Base-by-base conservation (phyloP, 2,329 filamentous ascomycete genomes). In the Aspergillus novoparasiticus region DNA sequence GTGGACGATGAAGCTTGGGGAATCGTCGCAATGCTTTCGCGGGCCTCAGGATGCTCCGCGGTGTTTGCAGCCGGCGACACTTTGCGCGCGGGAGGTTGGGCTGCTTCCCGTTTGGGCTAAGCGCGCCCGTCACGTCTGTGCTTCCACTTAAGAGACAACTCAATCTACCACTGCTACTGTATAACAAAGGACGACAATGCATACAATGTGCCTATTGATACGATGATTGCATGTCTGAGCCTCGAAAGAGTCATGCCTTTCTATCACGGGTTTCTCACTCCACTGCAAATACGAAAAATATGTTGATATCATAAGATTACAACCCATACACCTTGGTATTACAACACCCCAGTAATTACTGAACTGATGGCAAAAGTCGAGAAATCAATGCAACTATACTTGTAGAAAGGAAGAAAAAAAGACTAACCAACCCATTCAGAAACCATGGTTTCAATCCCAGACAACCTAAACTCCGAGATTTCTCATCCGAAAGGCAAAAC, bases 81-180 rank as follows among this genome's bases (percentile, higher is more conserved):
- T 65, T 65, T 64, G 66, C 71, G 69, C 66, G 26, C 59, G 57
- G 41, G 60, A 66, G 64, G 67, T 65, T 68, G 61, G 68, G 65
- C 59, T 63, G 60, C 59, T 39, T 53, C 68, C 67, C 53, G 50
- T 64, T 71, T 63, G 54, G 69, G 73, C 57, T 71, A 71, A 71
- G 73, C 63, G 69, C 64, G 12, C 26, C 30, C 11, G 32, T 54
- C 54, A 55, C 59, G 39, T 50, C 41, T 21, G 39, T 34, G 43
- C 28, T 54, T 34, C 19, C 28, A 32, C 19, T 53, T n/a, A 9
- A 16, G 14, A 19, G 8, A 2, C 39, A 41, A n/a, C 39, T 9
- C 19, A n/a, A 41, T 41, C 19, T 41, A 41, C 39, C 8, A 41
- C 5, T 16, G 0, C 16, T n/a, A 28, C 26, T 28, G 26, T 28